Conservation (phyloP, 352 stramenopile species). For the Phytopythium boreale region DNA sequence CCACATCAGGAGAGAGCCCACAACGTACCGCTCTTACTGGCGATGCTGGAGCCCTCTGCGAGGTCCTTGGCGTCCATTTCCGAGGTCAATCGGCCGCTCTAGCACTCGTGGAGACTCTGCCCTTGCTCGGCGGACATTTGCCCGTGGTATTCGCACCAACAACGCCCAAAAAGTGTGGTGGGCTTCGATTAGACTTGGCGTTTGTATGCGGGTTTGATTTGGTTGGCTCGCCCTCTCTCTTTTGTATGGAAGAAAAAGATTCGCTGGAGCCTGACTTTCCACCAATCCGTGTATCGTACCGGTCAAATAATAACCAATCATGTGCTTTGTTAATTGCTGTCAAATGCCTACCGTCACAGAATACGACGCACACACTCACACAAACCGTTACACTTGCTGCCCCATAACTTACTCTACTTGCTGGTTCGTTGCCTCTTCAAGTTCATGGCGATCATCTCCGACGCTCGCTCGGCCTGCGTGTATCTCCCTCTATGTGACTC, state of each 20-base stretch:
- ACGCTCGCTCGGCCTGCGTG: not conserved
- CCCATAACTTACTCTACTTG: not conserved
- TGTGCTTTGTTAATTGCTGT: not conserved
- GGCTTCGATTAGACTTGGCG: not conserved
- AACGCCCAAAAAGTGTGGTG: not conserved
- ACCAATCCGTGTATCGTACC: not conserved
- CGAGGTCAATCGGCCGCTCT: not conserved
- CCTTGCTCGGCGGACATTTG: not conserved
- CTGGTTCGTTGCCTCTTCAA: too few relatives aligned
- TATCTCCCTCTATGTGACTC: not conserved
- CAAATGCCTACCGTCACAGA: not conserved
- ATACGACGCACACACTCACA: not conserved
- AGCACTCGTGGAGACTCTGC: not conserved
- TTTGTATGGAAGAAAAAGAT: not conserved
- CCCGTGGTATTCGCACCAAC: not conserved
- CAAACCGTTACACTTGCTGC: not conserved
- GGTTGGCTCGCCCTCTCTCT: slow-evolving; percentile 4
- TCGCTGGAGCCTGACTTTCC: not conserved
- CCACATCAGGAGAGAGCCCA: not conserved
- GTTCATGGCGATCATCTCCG: not conserved
- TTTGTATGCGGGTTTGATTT: slow-evolving; percentile 2
- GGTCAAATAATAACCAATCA: not conserved
- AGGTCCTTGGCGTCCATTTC: not conserved
- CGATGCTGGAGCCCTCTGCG: not conserved
- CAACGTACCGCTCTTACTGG: not conserved